A percentile compares a stretch with the other conserved stretches of the same genome.
Evolutionary conservation across 371 early-diverging fungal species (phyloP).

Genomic region (Apophysomyces trapeziformis): DNA sequence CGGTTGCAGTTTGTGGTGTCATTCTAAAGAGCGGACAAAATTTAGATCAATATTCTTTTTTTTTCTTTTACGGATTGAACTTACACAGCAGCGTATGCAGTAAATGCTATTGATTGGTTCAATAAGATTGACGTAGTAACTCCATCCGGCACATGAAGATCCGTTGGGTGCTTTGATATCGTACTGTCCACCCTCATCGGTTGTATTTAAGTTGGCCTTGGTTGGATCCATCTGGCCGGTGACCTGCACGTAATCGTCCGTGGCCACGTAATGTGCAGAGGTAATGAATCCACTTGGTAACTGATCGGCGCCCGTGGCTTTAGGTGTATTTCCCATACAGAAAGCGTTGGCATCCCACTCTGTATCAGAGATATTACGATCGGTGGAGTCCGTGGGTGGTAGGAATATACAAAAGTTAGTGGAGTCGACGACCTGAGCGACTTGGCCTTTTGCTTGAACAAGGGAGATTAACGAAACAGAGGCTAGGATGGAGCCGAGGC

Average conservation of each 20-base stretch:
- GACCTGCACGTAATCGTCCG: slow-evolving; percentile 54
- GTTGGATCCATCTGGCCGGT: slow-evolving; percentile 57
- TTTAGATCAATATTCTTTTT: background rate
- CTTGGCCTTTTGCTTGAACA: slow-evolving; percentile 29
- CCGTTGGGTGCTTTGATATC: slow-evolving; percentile 54
- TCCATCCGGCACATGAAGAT: slow-evolving; percentile 52
- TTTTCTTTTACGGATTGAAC: slow-evolving; percentile 7
- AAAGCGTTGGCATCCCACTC: slow-evolving; percentile 58
- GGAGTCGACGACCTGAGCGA: slow-evolving; percentile 44
- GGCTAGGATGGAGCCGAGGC: slow-evolving; percentile 14
- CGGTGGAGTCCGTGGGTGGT: slow-evolving; percentile 46
- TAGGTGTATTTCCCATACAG: slow-evolving; percentile 50
- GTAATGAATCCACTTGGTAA: slow-evolving; percentile 49
- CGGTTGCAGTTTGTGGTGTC: slow-evolving; percentile 38
- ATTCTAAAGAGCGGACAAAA: slow-evolving; percentile 15
- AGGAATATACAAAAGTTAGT: slow-evolving; percentile 58
- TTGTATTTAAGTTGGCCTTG: slow-evolving; percentile 37
- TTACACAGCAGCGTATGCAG: slow-evolving; percentile 65
- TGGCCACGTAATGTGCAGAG: slow-evolving; percentile 48
- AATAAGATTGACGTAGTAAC: slow-evolving; percentile 53
- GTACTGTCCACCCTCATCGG: slow-evolving; percentile 58
- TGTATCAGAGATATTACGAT: slow-evolving; percentile 45
- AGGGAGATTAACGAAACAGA: slow-evolving; percentile 10
- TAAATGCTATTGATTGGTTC: slow-evolving; percentile 52
- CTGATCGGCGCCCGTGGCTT: slow-evolving; percentile 39